Evolutionary conservation across 768 basidiomycete species (phyloP).

Genomic region (Tricholoma saponaceum): DNA sequence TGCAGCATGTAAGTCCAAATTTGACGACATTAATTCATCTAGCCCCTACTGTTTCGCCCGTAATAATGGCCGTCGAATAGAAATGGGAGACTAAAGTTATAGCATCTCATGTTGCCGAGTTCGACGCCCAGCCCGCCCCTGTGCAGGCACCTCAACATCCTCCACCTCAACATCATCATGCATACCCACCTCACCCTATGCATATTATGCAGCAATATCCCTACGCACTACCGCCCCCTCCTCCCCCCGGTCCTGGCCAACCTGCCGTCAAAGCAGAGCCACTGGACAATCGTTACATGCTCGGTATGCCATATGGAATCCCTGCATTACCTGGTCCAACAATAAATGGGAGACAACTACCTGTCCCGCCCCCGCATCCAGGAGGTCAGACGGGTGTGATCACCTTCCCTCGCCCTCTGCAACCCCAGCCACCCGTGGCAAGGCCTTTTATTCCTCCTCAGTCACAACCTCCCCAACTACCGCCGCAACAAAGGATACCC

Average conservation of each 20-base stretch:
- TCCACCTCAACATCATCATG: slow-evolving; percentile 42
- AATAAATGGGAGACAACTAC: slow-evolving; percentile 44
- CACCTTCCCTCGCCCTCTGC: slow-evolving; percentile 42
- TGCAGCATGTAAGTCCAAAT: slow-evolving; percentile 73
- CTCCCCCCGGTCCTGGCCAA: slow-evolving; percentile 32
- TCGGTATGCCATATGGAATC: slow-evolving; percentile 50
- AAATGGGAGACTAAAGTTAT: slow-evolving; percentile 97
- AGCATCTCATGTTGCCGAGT: slow-evolving; percentile 93
- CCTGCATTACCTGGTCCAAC: slow-evolving; percentile 66
- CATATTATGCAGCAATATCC: slow-evolving; percentile 59
- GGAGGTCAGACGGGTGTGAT: slow-evolving; percentile 58
- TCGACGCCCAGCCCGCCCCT: slow-evolving; percentile 52
- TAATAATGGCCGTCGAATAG: slow-evolving; percentile 36
- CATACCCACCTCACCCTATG: slow-evolving; percentile 59
- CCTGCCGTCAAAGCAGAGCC: slow-evolving; percentile 72
- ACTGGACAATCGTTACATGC: slow-evolving; percentile 62
- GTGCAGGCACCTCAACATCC: slow-evolving; percentile 41
- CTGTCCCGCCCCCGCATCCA: slow-evolving; percentile 42
- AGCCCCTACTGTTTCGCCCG: slow-evolving; percentile 6
- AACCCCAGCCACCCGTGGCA: slow-evolving; percentile 23
- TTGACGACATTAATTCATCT: slow-evolving; percentile 1
- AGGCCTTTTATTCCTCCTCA: slow-evolving; percentile 24
- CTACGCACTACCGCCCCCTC: slow-evolving; percentile 50
- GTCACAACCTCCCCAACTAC: slow-evolving; percentile 2
- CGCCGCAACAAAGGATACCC: slow-evolving; percentile 46